phyloP scores from a whole-genome alignment of 2,329 filamentous ascomycete genomes.

The Fusarium azukiicola region DNA sequence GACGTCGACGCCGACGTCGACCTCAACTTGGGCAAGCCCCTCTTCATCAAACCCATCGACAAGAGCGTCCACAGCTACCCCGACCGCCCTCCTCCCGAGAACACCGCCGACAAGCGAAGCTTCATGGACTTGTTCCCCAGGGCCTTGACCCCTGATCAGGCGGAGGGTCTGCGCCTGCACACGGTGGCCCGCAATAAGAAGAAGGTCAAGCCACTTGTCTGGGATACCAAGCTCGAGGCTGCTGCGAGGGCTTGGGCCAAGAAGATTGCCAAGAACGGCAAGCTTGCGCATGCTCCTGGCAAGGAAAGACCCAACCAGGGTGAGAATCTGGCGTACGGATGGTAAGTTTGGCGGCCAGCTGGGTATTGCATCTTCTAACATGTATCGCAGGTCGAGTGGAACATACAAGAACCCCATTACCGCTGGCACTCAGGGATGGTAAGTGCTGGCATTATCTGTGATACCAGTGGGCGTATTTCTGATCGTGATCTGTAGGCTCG shows the following conservation, averaged over 20 bases:
- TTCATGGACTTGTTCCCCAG: constrained; percentile 21
- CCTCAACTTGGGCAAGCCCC: background rate
- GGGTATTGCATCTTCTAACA: background rate
- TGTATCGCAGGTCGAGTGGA: constrained; percentile 26
- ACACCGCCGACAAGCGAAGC: constrained; percentile 9
- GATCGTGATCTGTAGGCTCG: constrained; percentile 24
- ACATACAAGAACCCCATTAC: constrained; percentile 39
- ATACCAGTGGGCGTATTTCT: no score
- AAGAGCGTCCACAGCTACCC: constrained; percentile 13
- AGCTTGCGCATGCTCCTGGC: constrained; percentile 38
- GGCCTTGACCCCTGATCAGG: constrained; percentile 44
- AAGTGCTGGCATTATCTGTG: background rate
- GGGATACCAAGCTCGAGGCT: constrained; percentile 40
- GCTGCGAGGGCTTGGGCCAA: constrained; percentile 43
- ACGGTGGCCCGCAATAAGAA: constrained; percentile 46
- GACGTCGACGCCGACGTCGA: background rate
- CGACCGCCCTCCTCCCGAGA: background rate
- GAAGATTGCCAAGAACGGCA: constrained; percentile 40
- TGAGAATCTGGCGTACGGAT: constrained; percentile 49
- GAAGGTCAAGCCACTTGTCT: constrained; percentile 36
- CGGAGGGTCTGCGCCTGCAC: constrained; percentile 37
- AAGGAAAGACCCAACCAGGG: constrained; percentile 42
- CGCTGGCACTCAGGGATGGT: constrained; percentile 45
- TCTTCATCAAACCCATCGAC: constrained; percentile 7
- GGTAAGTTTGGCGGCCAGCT: constrained; percentile 1